Conservation (phyloP, 2,329 filamentous ascomycete genomes). For the Teratosphaeria destructans region DNA sequence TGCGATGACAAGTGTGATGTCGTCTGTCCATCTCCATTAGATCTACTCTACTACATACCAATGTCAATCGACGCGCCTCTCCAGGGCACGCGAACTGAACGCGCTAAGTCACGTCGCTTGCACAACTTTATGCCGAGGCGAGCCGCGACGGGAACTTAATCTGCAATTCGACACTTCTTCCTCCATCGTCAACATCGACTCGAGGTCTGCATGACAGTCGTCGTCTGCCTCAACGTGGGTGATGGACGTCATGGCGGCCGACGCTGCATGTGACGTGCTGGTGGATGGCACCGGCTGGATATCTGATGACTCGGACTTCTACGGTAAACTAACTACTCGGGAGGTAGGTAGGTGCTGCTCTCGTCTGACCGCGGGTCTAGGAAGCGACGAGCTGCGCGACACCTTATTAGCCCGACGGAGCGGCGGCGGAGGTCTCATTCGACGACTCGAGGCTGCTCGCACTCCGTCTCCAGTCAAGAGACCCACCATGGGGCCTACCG, state of each 20-base stretch:
- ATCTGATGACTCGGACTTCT: constrained; percentile 36
- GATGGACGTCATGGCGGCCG: neutral
- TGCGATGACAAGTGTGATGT: no score
- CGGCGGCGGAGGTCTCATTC: neutral
- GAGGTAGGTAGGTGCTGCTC: neutral
- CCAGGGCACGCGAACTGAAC: no score
- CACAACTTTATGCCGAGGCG: no score
- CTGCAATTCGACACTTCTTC: neutral
- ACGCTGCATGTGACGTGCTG: neutral
- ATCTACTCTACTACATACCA: no score
- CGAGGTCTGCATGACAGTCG: neutral
- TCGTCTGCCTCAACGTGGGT: neutral
- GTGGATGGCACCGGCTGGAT: constrained; percentile 11
- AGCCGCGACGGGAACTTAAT: no score
- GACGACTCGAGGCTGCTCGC: neutral
- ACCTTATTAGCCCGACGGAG: neutral
- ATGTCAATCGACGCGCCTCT: no score
- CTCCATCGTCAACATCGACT: neutral
- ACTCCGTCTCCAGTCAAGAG: neutral
- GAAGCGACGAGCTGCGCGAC: neutral
- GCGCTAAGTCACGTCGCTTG: no score
- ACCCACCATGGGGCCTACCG: neutral
- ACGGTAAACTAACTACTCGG: constrained; percentile 23
- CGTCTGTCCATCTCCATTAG: no score
- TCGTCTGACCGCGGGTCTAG: neutral